Base-by-base conservation (phyloP, 768 basidiomycete species). In the Sistotremastrum niveocremeum region DNA sequence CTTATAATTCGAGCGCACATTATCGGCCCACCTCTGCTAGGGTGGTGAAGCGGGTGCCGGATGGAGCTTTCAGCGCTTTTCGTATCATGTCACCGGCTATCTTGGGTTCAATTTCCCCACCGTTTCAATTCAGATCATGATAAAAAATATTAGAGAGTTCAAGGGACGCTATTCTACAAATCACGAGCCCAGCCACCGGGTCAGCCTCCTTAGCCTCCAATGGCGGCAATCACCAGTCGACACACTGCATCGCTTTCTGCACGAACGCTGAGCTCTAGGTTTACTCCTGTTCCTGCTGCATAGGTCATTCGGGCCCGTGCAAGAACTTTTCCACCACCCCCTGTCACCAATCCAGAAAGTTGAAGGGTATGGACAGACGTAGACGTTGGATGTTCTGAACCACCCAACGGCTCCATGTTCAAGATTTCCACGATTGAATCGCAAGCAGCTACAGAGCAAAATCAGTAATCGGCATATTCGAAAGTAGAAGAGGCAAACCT, bases 241-340 rank as follows among this genome's bases (percentile, higher is more conserved):
- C 87, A 90, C 5, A 80, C 87, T 52, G 77, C 78, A 59, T 85
- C 78, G 64, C 84, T 82, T 62, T 99, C 95, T 44, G 91, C 91
- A 42, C 94, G 79, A 20, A 94, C 93, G 31, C 74, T 72, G 38
- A 99, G 66, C 66, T 98, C 93, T 48, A 99, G 67, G 33, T 90
- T 93, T 11, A 99, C 95, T 6, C 95, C 95, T 53, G 82, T 72
- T 10, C 87, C 90, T 50, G 80, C 69, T 39, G 84, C 81, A 64
- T 76, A 97, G 7, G 94, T 97, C 95, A 98, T 99, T 50, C 94
- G 75, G 67, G 85, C 87, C 51, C 91, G 79, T 28, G 80, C 91
- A 46, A 99, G 73, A 33, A 95, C 86, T 68, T 97, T 97, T n/a
- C 91, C 93, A 29, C 87, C 90, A 28, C 91, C 91, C 33, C 94